Conservation (phyloP, 164 flowering plant genomes). For the Chimonanthus salicifolius region DNA sequence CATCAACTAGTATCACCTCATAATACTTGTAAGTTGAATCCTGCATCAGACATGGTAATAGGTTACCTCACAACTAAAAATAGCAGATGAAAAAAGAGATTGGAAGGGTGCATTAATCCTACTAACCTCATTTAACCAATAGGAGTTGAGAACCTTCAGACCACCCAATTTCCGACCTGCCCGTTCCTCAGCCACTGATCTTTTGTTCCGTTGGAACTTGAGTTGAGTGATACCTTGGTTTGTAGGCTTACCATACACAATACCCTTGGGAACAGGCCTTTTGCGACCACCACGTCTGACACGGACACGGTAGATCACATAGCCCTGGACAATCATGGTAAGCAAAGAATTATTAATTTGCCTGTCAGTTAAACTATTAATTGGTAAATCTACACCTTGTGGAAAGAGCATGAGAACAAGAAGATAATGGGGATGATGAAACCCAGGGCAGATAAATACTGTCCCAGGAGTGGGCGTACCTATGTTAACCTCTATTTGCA, state of each 20-base stretch:
- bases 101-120: neutral
- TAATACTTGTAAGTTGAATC: slow-evolving; percentile 68
- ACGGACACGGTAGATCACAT: slow-evolving; percentile 70
- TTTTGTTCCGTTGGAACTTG: slow-evolving; percentile 71
- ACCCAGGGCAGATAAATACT: no score
- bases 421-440: no score
- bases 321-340: slow-evolving; percentile 36
- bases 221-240: slow-evolving; percentile 70
- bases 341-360: neutral
- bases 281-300: slow-evolving; percentile 71
- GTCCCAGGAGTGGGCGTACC: no score
- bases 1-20: slow-evolving; percentile 63
- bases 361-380: neutral
- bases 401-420: neutral
- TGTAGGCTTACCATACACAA: slow-evolving; percentile 71
- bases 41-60: slow-evolving; percentile 18
- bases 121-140: slow-evolving; percentile 76
- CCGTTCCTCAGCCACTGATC: slow-evolving; percentile 74
- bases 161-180: slow-evolving; percentile 79
- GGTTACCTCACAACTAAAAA: neutral
- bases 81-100: neutral
- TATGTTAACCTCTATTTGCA: no score
- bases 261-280: slow-evolving; percentile 81
- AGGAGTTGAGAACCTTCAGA: slow-evolving; percentile 71
- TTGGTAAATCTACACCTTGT: neutral